These are phyloP conservation scores for Botrytis squamosa DNA, from an alignment of 2,329 filamentous ascomycete species.

Conservation along the genomic window DNA sequence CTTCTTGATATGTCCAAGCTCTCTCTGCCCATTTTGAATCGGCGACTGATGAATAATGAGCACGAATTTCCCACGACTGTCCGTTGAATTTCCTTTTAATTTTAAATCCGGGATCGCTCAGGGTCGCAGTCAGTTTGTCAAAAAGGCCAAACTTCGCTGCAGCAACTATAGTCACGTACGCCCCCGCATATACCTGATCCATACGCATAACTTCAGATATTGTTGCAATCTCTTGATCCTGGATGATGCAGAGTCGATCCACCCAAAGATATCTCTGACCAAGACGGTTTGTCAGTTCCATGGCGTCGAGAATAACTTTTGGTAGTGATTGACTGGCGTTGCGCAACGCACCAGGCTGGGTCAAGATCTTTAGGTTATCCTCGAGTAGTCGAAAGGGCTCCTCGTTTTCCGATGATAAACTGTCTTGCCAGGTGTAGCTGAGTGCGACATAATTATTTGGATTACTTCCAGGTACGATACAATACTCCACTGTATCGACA, in stretches of 20 bases:
- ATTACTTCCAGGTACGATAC: background rate
- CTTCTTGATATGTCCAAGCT: background rate
- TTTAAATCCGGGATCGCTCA: background rate
- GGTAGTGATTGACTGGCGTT: background rate
- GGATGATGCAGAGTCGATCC: background rate
- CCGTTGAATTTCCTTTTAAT: background rate
- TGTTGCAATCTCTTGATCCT: background rate
- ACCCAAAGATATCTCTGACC: background rate
- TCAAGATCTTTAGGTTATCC: background rate
- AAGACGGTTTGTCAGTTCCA: background rate
- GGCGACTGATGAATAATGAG: background rate
- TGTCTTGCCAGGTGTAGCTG: background rate
- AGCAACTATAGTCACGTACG: background rate
- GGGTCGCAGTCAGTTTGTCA: background rate
- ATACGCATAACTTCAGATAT: background rate
- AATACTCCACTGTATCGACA: background rate
- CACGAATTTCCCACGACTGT: background rate
- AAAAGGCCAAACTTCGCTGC: background rate
- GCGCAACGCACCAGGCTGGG: background rate
- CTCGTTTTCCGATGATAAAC: background rate
- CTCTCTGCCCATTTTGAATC: background rate
- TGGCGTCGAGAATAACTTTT: background rate
- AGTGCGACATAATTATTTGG: background rate
- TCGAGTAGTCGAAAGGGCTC: background rate
- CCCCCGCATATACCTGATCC: background rate